Evolutionary conservation across 2,329 filamentous ascomycete genomes (phyloP), one percentile per base, ranked within the genome.

Genomic region (Mycosphaerelloides madeirae): DNA sequence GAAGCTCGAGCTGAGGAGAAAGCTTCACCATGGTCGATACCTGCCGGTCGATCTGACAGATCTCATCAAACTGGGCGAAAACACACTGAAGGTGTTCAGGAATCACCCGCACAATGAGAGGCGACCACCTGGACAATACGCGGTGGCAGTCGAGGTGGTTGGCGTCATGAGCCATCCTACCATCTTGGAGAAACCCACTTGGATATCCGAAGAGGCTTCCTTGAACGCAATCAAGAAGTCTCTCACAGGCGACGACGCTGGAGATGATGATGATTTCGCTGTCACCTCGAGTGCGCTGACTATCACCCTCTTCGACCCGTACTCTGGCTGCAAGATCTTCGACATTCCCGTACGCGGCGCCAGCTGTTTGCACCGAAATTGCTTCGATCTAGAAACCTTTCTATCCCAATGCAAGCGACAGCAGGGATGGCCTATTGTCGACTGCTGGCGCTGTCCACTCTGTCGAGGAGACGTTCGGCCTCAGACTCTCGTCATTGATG

Each of bases 311-410:
- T 64, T 68, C 48, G 74, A 77, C 42, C 73, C 74, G 0, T 70
- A 73, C 52, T 67, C 62, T 37, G 64, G 61, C 31, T 64, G 61
- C 29, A 58, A 53, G 6, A 66, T 93, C 9, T 89, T 85, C 61
- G 70, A 77, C 4, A 73, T 76, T 0, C 91, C 93, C 1, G 87
- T 83, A 2, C 83, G 90, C 20, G 82, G 87, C 19, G 69, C 59
- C 6, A 56, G 65, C 3, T 98, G 93, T 63, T 70, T 71, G 18
- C 91, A 98, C 61, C 71, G 84, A 29, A 87, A 96, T 61, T 95
- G 89, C 61, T 96, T 97, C 61, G 91, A 97, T 62, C 79, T 96
- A 6, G 77, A 85, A 15, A 90, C 79, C 1, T 97, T 87, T 71
- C 76, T 98, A 7, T 65, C 73, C 12, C 87, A 84, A 4, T 80